A percentile compares a stretch with the other conserved stretches of the same genome.
Conservation (phyloP, 257 asterid species). For the Coffea eugenioides region DNA sequence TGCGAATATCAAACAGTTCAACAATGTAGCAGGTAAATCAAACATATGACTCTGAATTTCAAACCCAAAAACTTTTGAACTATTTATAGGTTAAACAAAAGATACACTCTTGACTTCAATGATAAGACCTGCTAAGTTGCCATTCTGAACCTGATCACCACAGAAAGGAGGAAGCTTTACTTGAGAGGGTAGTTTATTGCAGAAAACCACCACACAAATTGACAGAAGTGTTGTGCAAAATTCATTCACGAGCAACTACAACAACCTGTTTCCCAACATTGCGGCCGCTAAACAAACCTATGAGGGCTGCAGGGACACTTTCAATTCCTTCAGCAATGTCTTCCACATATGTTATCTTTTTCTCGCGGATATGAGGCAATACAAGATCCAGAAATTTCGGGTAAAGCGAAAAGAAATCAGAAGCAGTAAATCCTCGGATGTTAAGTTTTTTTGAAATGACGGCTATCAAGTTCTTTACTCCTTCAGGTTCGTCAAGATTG, state of each 20-base stretch:
- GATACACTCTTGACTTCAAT: no score
- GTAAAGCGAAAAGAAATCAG: conserved; percentile 29
- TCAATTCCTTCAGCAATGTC: conserved; percentile 49
- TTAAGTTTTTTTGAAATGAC: conserved; percentile 25
- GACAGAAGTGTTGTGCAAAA: background rate
- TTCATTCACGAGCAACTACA: conserved; percentile 31
- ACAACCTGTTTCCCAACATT: conserved; percentile 51
- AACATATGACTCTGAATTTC: no score
- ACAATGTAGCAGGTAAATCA: no score
- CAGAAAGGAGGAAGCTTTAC: no score
- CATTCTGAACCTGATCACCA: no score
- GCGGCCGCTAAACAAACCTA: conserved; percentile 45
- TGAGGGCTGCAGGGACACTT: conserved; percentile 41
- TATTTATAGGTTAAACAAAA: no score
- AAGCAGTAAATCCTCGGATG: conserved; percentile 37
- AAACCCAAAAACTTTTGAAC: no score
- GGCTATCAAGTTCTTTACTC: conserved; percentile 31
- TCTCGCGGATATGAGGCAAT: conserved; percentile 32
- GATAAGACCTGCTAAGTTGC: no score
- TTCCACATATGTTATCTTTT: conserved; percentile 39
- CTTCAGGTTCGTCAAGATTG: conserved; percentile 36
- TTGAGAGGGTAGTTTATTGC: no score
- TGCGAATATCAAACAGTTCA: no score
- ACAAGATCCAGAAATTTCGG: conserved; percentile 33
- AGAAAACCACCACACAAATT: no score